A percentile compares a stretch with the other conserved stretches of the same genome.
Evolutionary conservation across 805 yeast genomes (phyloP).

Genomic region (Lachancea thermotolerans): DNA sequence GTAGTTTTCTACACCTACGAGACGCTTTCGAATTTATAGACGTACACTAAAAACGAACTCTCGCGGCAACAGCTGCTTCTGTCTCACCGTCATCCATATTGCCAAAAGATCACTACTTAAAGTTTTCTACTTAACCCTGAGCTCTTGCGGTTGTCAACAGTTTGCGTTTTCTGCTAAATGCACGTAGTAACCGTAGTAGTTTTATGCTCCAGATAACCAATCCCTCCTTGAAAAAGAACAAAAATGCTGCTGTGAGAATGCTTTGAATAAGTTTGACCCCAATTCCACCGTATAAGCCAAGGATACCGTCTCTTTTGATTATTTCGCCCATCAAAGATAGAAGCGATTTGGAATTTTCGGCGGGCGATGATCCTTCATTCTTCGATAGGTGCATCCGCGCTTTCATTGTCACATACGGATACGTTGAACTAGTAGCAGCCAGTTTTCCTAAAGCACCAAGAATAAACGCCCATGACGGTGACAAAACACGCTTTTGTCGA

Average conservation of each 20-base stretch:
- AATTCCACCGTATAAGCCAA: conserved; percentile 76
- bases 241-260: conserved; percentile 80
- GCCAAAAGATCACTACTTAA: too few species aligned
- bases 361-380: conserved; percentile 8
- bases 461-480: conserved; percentile 72
- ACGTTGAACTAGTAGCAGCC: conserved; percentile 81
- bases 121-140: too few species aligned
- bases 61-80: neutral
- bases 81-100: too few species aligned
- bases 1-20: conserved; percentile 79
- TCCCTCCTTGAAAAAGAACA: conserved; percentile 87
- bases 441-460: conserved; percentile 88
- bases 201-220: conserved; percentile 53
- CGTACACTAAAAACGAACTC: neutral
- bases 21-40: conserved; percentile 19
- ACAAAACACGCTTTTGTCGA: conserved; percentile 41
- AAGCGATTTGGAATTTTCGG: conserved; percentile 30
- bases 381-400: conserved; percentile 68
- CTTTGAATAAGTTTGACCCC: conserved; percentile 74
- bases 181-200: conserved; percentile 39
- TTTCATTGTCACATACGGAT: conserved; percentile 87
- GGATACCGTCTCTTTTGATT: conserved; percentile 61
- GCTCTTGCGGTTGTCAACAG: neutral
- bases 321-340: conserved; percentile 50
- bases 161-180: conserved; percentile 3